Base-by-base conservation (phyloP, 2,329 filamentous ascomycete genomes). In the Monosporascus sp. region DNA sequence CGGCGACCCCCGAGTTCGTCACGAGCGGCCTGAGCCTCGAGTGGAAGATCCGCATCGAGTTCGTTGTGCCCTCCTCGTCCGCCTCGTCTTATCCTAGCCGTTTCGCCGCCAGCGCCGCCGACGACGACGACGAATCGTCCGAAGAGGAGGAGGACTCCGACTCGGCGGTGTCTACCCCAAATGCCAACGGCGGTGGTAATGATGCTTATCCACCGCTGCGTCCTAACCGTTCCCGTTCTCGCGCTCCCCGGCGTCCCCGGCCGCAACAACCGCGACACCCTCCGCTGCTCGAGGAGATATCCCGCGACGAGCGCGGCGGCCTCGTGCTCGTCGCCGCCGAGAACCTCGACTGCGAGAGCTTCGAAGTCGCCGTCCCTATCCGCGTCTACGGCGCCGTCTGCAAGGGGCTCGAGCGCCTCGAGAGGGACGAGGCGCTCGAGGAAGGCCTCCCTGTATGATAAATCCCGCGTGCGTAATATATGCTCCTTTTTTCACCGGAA, bases 21-120 rank as follows among this genome's bases (percentile, higher is more conserved):
- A 99, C 94, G 0, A 96, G 85, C 56, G 92, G 92, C 2, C 83
- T 99, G 4, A 88, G 83, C 58, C 75, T 97, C 26, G 88, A 91
- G 60, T 99, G 94, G 94, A 89, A 88, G 68, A 76, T 99, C 37
- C 79, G 90, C 1, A 84, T 99, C 54, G 92, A 97, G 71, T 99
- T 99, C 71, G 91, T 96, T 26, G 93, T 93, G 6, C 86, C 89
- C 6, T 82, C 79, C 11, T 59, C 61, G 7, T 35, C 46, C 3
- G 48, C 14, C 43, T 35, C 11, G 31, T 35, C 31, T 14, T 14
- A 35, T 35, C 4, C 38, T 50, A 11, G 44, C 50, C 7, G 44
- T 40, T 8, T 48, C 51, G 19, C 67, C 80, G 40, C 58, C 31
- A 35, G 31, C 31, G 31, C 31, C 19, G 52, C 43, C 50, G 59